Percentiles rank a stretch among this genome's conserved stretches.
These are phyloP conservation scores for Colletotrichum cordylinicola DNA, from an alignment of 2,329 filamentous ascomycete species.

Conservation along the genomic window DNA sequence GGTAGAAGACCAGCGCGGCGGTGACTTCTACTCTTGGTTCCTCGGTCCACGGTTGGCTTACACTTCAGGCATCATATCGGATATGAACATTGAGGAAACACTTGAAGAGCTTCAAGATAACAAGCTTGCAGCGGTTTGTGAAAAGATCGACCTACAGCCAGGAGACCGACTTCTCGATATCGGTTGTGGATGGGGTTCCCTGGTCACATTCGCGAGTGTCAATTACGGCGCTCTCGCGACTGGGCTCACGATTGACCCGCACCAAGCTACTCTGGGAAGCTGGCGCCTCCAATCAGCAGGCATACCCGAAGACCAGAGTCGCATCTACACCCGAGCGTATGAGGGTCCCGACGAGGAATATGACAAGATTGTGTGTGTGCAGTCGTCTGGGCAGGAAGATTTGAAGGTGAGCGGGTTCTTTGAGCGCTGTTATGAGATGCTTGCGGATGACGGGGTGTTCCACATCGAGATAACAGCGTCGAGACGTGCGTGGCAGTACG, in stretches of 20 bases:
- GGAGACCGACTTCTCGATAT: conserved; percentile 83
- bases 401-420: conserved; percentile 67
- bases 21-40: conserved; percentile 94
- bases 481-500: conserved; percentile 94
- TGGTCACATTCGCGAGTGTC: conserved; percentile 82
- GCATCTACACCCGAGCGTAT: conserved; percentile 88
- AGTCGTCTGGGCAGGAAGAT: conserved; percentile 99
- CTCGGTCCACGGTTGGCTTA: conserved; percentile 92
- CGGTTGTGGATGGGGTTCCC: conserved; percentile 90
- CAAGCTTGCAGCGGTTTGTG: conserved; percentile 85
- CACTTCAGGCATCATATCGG: conserved; percentile 84
- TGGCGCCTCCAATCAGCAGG: conserved; percentile 76
- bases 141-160: conserved; percentile 80
- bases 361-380: conserved; percentile 84
- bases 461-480: conserved; percentile 95
- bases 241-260: conserved; percentile 85
- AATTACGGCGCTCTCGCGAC: conserved; percentile 81
- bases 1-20: conserved; percentile 59
- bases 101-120: conserved; percentile 91
- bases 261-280: conserved; percentile 91
- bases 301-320: conserved; percentile 78
- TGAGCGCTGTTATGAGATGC: conserved; percentile 78
- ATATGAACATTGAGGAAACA: conserved; percentile 79
- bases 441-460: conserved; percentile 94
- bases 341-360: conserved; percentile 32